Evolutionary conservation across 352 stramenopile species (phyloP), one percentile per base, ranked within the genome.

Genomic region (Chrysophaeum taylorii): DNA sequence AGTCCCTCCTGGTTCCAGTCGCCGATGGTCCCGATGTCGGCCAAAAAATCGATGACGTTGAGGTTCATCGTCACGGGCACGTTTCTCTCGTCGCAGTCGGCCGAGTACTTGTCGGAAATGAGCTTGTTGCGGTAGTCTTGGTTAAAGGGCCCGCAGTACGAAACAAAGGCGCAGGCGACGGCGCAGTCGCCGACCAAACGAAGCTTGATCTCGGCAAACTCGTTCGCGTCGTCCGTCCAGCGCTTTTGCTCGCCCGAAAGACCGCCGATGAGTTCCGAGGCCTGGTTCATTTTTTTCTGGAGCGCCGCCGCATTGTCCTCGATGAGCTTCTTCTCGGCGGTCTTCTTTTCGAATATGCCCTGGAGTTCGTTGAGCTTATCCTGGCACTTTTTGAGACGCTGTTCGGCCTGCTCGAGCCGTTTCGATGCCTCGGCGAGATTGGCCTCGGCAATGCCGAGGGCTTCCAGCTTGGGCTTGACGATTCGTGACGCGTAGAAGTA

Each of bases 401-500:
- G 69, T 71, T 98, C 92, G 15, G 93, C 94, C n/a, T 85, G 88
- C 7, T 85, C 86, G 0, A 98, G 78, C 27, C 90, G 92, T 73
- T 97, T 96, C 73, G 98, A 97, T 0, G 94, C 94, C 7, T 91
- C 91, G 68, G 98, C 91, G 89, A 98, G 96, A 72, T 98, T 89
- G 0, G 87, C 91, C 81, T 97, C 91, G 0, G 93, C 93, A 35
- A 98, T 93, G 52, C 85, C 87, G 15, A 99, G 84, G 29, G 93
- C 94, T 76, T 98, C 94, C 0, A 98, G 84, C 78, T 98, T 98
- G 12, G 94, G 94, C 75, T 98, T 98, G 18, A 98, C 93, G 71
- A 98, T 94, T 77, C 98, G 98, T 31, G 90, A 97, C 0, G 93
- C 94, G 76, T 98, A 90, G 78, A 98, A 93, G 81, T 98, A 99